Percentiles rank a stretch among this genome's conserved stretches.
Evolutionary conservation across 2,329 filamentous ascomycete genomes (phyloP).

Genomic region (Fusarium nygamai): DNA sequence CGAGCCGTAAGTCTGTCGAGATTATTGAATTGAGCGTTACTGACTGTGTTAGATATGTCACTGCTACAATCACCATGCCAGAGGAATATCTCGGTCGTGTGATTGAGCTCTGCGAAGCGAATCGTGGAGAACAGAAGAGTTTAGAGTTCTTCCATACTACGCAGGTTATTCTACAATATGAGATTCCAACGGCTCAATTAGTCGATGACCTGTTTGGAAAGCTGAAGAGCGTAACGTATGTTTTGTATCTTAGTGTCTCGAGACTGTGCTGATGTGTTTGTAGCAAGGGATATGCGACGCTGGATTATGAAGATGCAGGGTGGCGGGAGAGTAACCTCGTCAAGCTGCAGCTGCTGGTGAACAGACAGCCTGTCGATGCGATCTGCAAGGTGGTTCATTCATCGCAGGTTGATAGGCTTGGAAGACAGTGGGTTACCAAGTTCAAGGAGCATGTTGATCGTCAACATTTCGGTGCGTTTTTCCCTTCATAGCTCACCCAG

Average conservation of each 20-base stretch:
- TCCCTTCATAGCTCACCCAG: neutral
- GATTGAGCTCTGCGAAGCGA: conserved; percentile 92
- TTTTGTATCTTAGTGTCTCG: neutral
- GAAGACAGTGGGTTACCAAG: conserved; percentile 88
- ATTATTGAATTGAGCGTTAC: neutral
- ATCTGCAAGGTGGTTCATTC: conserved; percentile 89
- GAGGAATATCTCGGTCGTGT: conserved; percentile 94
- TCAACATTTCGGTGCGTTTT: conserved; percentile 79
- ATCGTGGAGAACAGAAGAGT: conserved; percentile 86
- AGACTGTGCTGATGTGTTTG: neutral
- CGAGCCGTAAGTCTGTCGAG: conserved; percentile 55
- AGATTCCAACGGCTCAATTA: conserved; percentile 85
- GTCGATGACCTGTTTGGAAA: conserved; percentile 99
- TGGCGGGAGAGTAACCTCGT: conserved; percentile 83
- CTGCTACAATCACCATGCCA: conserved; percentile 87
- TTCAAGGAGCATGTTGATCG: conserved; percentile 97
- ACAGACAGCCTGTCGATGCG: conserved; percentile 92
- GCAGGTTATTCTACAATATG: conserved; percentile 95
- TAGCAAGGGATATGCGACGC: conserved; percentile 88
- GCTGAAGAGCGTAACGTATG: conserved; percentile 82
- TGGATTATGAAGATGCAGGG: conserved; percentile 96
- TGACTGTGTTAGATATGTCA: conserved; percentile 65
- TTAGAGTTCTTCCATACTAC: conserved; percentile 91
- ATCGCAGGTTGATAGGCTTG: conserved; percentile 82
- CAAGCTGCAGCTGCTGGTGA: conserved; percentile 93